Conservation (phyloP, 352 stramenopile genomes). For the Detonula confervacea region DNA sequence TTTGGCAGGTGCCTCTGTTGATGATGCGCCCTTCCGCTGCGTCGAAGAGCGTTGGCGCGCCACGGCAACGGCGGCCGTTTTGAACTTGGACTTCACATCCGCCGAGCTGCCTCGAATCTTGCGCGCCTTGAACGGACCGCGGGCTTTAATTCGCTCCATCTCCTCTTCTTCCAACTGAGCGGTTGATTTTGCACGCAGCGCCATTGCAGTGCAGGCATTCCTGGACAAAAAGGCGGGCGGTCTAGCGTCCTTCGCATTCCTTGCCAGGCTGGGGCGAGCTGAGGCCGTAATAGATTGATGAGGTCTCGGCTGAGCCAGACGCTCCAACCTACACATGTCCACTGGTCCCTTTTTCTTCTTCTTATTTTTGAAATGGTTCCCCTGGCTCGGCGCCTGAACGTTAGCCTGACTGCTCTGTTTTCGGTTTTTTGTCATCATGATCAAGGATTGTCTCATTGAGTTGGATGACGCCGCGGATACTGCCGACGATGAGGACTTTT, state of each 20-base stretch:
- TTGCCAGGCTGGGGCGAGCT: neutral
- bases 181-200: constrained; percentile 14
- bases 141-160: constrained; percentile 17
- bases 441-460: constrained; percentile 40
- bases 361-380: constrained; percentile 3
- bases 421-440: constrained; percentile 27
- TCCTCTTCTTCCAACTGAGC: constrained; percentile 23
- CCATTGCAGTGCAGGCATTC: constrained; percentile 4
- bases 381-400: neutral
- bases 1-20: neutral
- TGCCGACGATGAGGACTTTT: too few relatives aligned
- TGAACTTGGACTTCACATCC: constrained; percentile 31
- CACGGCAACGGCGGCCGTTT: too few relatives aligned
- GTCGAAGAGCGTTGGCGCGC: neutral
- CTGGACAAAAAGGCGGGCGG: constrained; percentile 33
- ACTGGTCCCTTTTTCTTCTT: too few relatives aligned
- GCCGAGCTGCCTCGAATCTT: constrained; percentile 18
- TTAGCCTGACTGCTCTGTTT: constrained; percentile 14
- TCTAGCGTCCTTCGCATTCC: neutral
- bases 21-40: neutral
- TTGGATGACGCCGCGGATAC: too few relatives aligned
- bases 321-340: constrained; percentile 19
- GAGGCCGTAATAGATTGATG: neutral
- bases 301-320: constrained; percentile 23
- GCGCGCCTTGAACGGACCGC: constrained; percentile 37